These are phyloP conservation scores for Leersia perrieri DNA, from an alignment of 176 grass and related monocot genomes.

Conservation along the genomic window DNA sequence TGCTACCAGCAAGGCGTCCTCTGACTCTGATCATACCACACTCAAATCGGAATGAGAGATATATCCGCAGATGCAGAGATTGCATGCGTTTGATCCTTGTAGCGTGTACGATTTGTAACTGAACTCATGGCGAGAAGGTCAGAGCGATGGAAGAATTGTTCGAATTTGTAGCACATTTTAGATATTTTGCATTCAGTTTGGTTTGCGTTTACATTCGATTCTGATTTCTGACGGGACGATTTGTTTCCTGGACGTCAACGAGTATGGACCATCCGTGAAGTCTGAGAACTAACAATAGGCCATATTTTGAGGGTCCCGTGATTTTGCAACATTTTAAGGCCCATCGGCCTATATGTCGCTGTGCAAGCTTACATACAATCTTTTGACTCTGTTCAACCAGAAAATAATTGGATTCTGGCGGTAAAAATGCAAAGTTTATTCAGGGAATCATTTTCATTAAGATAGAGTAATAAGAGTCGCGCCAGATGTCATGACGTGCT, in stretches of 20 bases:
- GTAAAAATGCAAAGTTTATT: background rate
- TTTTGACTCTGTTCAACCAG: background rate
- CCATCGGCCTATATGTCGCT: background rate
- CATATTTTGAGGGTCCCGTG: background rate
- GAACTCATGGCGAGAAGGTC: background rate
- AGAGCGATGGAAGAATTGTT: no score
- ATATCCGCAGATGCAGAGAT: no score
- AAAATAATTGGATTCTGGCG: background rate
- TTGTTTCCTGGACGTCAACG: no score
- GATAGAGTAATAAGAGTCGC: no score
- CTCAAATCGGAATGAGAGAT: no score
- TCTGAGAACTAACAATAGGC: background rate
- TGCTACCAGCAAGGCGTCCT: constrained; percentile 43
- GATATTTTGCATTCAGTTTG: no score
- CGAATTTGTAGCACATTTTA: no score
- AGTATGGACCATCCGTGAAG: background rate
- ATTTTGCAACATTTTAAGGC: background rate
- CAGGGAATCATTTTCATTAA: no score
- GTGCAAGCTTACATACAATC: background rate
- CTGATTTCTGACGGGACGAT: no score
- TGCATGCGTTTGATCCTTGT: background rate
- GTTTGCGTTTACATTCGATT: no score
- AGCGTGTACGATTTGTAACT: background rate
- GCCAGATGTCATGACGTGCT: no score
- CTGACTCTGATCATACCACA: background rate